phyloP scores from a whole-genome alignment of 208 protist genomes.

The Trypanosoma mega region DNA sequence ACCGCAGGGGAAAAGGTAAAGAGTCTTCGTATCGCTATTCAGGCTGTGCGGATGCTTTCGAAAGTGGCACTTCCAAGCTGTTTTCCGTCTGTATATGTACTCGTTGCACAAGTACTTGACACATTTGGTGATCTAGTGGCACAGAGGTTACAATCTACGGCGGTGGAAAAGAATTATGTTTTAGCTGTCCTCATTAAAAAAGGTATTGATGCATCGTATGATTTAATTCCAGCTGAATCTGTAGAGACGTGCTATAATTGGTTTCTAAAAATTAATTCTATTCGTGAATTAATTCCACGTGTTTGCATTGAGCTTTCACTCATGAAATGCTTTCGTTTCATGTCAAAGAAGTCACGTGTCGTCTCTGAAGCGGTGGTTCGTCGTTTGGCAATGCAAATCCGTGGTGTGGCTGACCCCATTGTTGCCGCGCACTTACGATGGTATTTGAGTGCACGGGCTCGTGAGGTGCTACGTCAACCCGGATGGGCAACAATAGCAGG shows the following conservation, averaged over 20 bases:
- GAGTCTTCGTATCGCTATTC: slow-evolving; percentile 78
- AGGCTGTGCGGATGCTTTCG: slow-evolving; percentile 36
- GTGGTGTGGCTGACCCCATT: slow-evolving; percentile 83
- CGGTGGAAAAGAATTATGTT: slow-evolving; percentile 7
- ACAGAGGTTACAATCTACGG: slow-evolving; percentile 48
- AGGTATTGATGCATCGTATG: slow-evolving; percentile 10
- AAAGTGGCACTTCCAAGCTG: slow-evolving; percentile 33
- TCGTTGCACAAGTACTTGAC: slow-evolving; percentile 82
- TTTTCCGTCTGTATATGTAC: slow-evolving; percentile 87
- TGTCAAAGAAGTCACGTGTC: slow-evolving; percentile 20
- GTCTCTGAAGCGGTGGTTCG: slow-evolving; percentile 22
- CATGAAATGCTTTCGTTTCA: slow-evolving; percentile 59
- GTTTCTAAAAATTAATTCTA: slow-evolving; percentile 92
- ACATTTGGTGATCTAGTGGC: slow-evolving; percentile 86
- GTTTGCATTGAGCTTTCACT: slow-evolving; percentile 79
- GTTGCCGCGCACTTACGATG: slow-evolving; percentile 60
- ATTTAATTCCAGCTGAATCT: slow-evolving; percentile 24
- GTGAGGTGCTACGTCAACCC: slow-evolving; percentile 15
- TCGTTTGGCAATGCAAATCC: slow-evolving; percentile 46
- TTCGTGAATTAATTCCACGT: slow-evolving; percentile 81
- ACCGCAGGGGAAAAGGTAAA: slow-evolving; percentile 58
- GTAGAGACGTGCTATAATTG: slow-evolving; percentile 87
- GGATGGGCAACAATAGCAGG: not conserved
- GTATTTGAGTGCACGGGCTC: slow-evolving; percentile 54
- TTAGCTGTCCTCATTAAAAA: slow-evolving; percentile 10